Conservation (phyloP, 495 filamentous ascomycete species). For the Annulohypoxylon stygium region DNA sequence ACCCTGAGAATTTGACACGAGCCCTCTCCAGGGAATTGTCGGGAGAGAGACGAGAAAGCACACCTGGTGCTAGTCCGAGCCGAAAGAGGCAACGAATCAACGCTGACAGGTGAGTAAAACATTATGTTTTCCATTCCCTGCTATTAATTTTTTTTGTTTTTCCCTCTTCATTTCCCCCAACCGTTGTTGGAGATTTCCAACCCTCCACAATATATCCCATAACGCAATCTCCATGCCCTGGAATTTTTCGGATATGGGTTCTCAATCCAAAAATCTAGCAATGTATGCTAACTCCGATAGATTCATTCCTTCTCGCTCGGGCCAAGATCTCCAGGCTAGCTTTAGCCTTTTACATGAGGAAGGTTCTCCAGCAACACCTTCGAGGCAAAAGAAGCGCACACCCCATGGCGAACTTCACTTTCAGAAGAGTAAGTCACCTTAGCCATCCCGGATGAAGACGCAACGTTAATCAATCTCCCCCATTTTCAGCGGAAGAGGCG, state of each 20-base stretch:
- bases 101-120: conserved; percentile 73
- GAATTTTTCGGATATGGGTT: conserved; percentile 30
- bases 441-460: not conserved
- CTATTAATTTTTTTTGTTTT: not conserved
- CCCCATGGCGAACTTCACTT: conserved; percentile 93
- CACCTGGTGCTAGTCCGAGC: conserved; percentile 82
- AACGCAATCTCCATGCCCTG: not conserved
- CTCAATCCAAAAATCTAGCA: not conserved
- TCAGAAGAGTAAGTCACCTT: conserved; percentile 79
- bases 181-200: not conserved
- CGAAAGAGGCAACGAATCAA: conserved; percentile 89
- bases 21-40: conserved; percentile 52
- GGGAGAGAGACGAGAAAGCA: conserved; percentile 68
- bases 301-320: conserved; percentile 95
- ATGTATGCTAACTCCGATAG: conserved; percentile 61
- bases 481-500: conserved; percentile 85
- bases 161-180: not conserved
- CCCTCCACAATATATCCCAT: not conserved
- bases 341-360: conserved; percentile 92
- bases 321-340: conserved; percentile 91
- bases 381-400: conserved; percentile 82
- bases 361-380: conserved; percentile 90
- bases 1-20: conserved; percentile 54
- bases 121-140: not conserved
- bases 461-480: conserved; percentile 56